Base-by-base conservation (phyloP, 2,329 filamentous ascomycete species). In the Paraconiothyrium brasiliense region DNA sequence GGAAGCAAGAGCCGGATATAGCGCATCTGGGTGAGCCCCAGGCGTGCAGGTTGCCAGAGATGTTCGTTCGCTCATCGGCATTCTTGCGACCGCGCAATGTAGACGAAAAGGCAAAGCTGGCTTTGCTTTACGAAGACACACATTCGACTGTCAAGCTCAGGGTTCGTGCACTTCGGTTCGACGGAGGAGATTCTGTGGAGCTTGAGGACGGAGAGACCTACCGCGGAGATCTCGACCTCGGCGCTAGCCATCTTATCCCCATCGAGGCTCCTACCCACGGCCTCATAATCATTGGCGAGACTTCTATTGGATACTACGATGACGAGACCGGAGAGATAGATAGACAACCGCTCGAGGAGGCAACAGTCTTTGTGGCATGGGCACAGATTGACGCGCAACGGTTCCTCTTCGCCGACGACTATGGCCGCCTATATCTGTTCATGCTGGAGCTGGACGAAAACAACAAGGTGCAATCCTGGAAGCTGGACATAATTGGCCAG, bases 361-460 rank as follows among this genome's bases (percentile, higher is more conserved):
- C 93, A 0, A 93, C 91, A 2, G 90, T 97, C 39, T 98, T 96
- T 69, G 90, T 95, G n/a, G 89, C 93, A 2, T 99, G 94, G 94
- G 91, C 92, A 64, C 88, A 90, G 70, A 89, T 95, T 55, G 92
- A 98, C 71, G 87, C 89, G 27, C 89, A 90, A 43, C 86, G 90
- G 71, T 98, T 93, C 81, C 84, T 97, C n/a, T 81, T 99, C 2
- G 93, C 91, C 1, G 95, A 99, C 75, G 93, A 97, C 70, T 97
- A 95, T 73, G 94, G 95, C 16, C 87, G 86, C 54, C 79, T 99
- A 27, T 93, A 94, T 73, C 82, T 97, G n/a, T 82, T 99, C 41
- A 93, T 93, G 75, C 87, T 99, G 13, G 79, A 91, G 14, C 84
- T 92, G 2, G 84, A 85, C 51, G 82, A 85, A 10, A 84, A 87